Evolutionary conservation across 495 filamentous ascomycete species (phyloP), one percentile per base, ranked within the genome.

Genomic region (Daldinia grandis): DNA sequence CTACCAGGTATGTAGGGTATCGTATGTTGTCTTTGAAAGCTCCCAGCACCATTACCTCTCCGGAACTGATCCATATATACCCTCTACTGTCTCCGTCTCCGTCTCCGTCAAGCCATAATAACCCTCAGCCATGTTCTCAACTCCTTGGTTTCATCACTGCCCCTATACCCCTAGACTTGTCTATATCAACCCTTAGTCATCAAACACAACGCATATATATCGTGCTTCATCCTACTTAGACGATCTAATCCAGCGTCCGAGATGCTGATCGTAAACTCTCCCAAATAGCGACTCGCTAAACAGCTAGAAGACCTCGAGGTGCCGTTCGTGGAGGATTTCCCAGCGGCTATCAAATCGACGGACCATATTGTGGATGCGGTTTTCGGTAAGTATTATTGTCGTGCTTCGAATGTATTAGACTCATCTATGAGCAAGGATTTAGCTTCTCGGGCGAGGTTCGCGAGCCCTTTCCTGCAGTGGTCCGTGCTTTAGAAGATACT

Each of bases 351-450:
- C 5, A 79, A 84, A 66, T 82, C 87, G 50, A 84, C 90, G 21
- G 87, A 96, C 76, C 90, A 97, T 72, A 83, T 99, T 54, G 83
- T 99, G 63, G 95, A 99, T 79, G 93, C 96, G 42, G 92, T 99
- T 74, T 99, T 99, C 75, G 95, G 91, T 90, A 77, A 38, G 78
- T 80, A 19, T 56, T 57, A 33, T 42, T 53, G 54, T 63, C 59
- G 50, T 62, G 4, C 58, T 47, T 37, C 28, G 57, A 62, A 38
- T 19, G 56, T 37, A 24, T 61, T 53, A 40, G 33, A 40, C 66
- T 76, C 49, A 78, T 74, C 60, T 31, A 40, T 47, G 5, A 59
- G 53, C 10, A 68, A 90, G 88, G 94, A 42, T 99, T 98, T 84
- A 94, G 91, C 72, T 98, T 98, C 81, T 89, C 89, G n/a, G 94